phyloP scores from a whole-genome alignment of 352 stramenopile species.

The Phytopythium vexans region DNA sequence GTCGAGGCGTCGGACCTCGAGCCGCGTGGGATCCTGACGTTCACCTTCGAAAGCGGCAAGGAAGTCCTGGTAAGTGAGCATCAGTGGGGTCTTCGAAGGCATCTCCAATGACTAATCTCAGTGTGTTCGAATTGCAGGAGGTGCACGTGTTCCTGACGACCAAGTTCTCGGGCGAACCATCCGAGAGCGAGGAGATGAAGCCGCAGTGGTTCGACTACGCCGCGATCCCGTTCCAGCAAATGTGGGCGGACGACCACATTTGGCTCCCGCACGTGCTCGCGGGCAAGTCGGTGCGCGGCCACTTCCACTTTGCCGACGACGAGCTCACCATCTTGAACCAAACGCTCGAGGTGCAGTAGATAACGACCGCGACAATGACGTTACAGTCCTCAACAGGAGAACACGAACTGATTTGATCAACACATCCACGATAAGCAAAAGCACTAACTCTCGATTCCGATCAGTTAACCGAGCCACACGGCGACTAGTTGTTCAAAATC shows the following conservation, averaged over 20 bases:
- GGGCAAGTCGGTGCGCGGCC: constrained; percentile 59
- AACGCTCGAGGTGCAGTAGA: constrained; percentile 21
- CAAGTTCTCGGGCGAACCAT: constrained; percentile 59
- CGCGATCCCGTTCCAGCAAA: constrained; percentile 72
- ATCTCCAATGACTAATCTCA: constrained; percentile 1
- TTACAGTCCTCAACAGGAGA: neutral
- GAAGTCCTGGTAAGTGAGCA: constrained; percentile 45
- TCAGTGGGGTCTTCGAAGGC: neutral
- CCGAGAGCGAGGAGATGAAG: constrained; percentile 88
- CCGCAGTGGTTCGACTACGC: constrained; percentile 71
- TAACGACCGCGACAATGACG: neutral
- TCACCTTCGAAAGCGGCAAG: constrained; percentile 56
- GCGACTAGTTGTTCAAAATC: no score
- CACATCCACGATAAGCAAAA: no score
- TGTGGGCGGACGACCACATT: constrained; percentile 85
- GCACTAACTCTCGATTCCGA: no score
- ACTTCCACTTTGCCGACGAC: constrained; percentile 72
- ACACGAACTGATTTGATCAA: no score
- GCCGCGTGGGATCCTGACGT: constrained; percentile 41
- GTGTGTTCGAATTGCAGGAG: constrained; percentile 23
- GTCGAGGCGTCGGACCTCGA: constrained; percentile 29
- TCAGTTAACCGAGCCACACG: no score
- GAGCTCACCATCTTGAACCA: constrained; percentile 68
- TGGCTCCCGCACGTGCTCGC: constrained; percentile 80
- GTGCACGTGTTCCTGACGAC: constrained; percentile 82